A percentile compares a stretch with the other conserved stretches of the same genome.
Conservation (phyloP, 2,329 filamentous ascomycete genomes). For the Septoria linicola region DNA sequence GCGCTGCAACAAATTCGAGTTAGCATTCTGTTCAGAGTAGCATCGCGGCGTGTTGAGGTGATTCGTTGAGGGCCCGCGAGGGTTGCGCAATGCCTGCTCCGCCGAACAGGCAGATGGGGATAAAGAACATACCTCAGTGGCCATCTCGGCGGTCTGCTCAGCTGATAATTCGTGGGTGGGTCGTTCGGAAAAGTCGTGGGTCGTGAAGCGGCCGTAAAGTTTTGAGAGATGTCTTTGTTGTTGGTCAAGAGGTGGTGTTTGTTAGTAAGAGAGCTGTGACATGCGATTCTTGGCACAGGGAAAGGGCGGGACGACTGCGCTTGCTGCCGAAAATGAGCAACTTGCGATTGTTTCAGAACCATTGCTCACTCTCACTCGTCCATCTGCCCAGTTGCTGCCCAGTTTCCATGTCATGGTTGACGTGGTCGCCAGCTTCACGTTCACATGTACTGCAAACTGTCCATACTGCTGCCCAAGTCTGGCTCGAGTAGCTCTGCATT, state of each 20-base stretch:
- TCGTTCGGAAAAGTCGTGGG: constrained; percentile 1
- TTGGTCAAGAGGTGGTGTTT: not conserved
- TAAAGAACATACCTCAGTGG: constrained; percentile 61
- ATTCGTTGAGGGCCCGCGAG: constrained; percentile 32
- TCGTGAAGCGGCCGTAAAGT: not conserved
- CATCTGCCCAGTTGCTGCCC: too few species aligned
- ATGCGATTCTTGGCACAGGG: too few species aligned
- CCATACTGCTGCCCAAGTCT: too few species aligned
- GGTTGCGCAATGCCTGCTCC: constrained; percentile 26
- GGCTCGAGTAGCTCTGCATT: too few species aligned
- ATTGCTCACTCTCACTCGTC: too few species aligned
- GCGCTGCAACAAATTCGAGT: constrained; percentile 48
- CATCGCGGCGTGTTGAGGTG: constrained; percentile 35
- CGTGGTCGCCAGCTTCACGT: too few species aligned
- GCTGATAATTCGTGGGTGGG: not conserved
- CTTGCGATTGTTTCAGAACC: too few species aligned
- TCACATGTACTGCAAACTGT: too few species aligned
- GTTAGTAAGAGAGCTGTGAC: not conserved
- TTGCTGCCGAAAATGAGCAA: too few species aligned
- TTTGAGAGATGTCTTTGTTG: constrained; percentile 7
- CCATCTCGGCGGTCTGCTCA: constrained; percentile 44
- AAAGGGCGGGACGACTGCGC: too few species aligned
- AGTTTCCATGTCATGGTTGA: too few species aligned
- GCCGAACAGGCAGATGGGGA: constrained; percentile 36
- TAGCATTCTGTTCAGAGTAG: constrained; percentile 27